Evolutionary conservation across 1,284 basidiomycete genomes (phyloP).

Genomic region (Trichosporon asahii): DNA sequence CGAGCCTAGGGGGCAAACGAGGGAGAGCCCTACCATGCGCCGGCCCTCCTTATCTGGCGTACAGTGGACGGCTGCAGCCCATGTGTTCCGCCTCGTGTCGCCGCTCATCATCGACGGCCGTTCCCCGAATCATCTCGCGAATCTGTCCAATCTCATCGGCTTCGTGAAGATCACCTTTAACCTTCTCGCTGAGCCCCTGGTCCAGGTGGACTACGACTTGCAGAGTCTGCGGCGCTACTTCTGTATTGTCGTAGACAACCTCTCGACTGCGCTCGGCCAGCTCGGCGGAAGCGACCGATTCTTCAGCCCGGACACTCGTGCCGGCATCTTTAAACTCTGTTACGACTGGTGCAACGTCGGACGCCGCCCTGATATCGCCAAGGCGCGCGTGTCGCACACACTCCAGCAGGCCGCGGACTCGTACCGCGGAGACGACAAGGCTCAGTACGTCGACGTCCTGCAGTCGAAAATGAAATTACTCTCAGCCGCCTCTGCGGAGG

Average conservation of each 20-base stretch:
- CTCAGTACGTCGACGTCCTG: constrained; percentile 58
- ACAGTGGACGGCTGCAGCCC: constrained; percentile 81
- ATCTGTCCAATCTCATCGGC: constrained; percentile 73
- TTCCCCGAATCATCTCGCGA: constrained; percentile 62
- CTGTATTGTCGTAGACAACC: constrained; percentile 78
- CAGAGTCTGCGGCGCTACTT: constrained; percentile 84
- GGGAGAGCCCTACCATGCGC: constrained; percentile 19
- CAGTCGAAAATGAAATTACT: constrained; percentile 68
- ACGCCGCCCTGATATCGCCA: constrained; percentile 67
- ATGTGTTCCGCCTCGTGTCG: constrained; percentile 82
- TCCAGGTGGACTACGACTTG: constrained; percentile 71
- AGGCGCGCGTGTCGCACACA: constrained; percentile 70
- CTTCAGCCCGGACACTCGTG: constrained; percentile 69
- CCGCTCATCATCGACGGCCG: constrained; percentile 70
- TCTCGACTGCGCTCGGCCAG: constrained; percentile 73
- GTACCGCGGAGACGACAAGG: constrained; percentile 57
- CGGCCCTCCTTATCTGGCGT: constrained; percentile 71
- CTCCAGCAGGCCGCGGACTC: constrained; percentile 64
- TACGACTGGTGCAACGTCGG: constrained; percentile 93
- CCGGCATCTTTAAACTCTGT: constrained; percentile 77
- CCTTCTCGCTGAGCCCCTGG: constrained; percentile 68
- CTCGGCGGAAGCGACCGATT: constrained; percentile 71
- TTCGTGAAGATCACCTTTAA: constrained; percentile 79
- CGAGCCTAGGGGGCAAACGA: constrained; percentile 8
- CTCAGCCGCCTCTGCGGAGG: constrained; percentile 74